Evolutionary conservation across 164 flowering plant genomes (phyloP).

Genomic region (Vitis amurensis): DNA sequence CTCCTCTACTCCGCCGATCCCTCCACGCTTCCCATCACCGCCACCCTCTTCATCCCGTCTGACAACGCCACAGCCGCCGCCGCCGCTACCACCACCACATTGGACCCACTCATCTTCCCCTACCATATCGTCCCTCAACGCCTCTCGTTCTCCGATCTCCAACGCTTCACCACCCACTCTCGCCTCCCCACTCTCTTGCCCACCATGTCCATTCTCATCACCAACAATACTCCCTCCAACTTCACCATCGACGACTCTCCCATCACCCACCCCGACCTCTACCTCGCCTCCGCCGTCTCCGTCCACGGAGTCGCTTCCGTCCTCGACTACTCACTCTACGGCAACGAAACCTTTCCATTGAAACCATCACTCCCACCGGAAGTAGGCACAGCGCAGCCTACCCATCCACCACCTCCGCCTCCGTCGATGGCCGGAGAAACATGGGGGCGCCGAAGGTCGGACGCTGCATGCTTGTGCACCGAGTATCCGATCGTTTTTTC

Average conservation of each 20-base stretch:
- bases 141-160: slow-evolving; percentile 49
- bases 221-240: slow-evolving; percentile 35
- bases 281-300: slow-evolving; percentile 17
- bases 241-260: slow-evolving; percentile 40
- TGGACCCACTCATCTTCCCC: slow-evolving; percentile 32
- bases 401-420: slow-evolving; percentile 4
- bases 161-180: slow-evolving; percentile 16
- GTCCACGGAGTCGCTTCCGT: slow-evolving; percentile 44
- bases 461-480: slow-evolving; percentile 15
- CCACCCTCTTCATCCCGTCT: slow-evolving; percentile 54
- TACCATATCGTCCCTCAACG: slow-evolving; percentile 54
- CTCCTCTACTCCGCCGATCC: slow-evolving; percentile 31
- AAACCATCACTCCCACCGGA: background rate
- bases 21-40: slow-evolving; percentile 30
- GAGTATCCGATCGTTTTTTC: slow-evolving; percentile 11
- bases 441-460: slow-evolving; percentile 3
- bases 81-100: slow-evolving; percentile 5
- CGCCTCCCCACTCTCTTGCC: slow-evolving; percentile 46
- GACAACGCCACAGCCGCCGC: slow-evolving; percentile 16
- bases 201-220: slow-evolving; percentile 34
- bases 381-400: too few relatives aligned
- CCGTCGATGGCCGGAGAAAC: background rate
- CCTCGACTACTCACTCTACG: slow-evolving; percentile 40
- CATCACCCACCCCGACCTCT: slow-evolving; percentile 46
- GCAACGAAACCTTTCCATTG: background rate